A percentile compares a stretch with the other conserved stretches of the same genome.
phyloP scores from a whole-genome alignment of 1,139 yeast species.

The Lodderomyces theae region DNA sequence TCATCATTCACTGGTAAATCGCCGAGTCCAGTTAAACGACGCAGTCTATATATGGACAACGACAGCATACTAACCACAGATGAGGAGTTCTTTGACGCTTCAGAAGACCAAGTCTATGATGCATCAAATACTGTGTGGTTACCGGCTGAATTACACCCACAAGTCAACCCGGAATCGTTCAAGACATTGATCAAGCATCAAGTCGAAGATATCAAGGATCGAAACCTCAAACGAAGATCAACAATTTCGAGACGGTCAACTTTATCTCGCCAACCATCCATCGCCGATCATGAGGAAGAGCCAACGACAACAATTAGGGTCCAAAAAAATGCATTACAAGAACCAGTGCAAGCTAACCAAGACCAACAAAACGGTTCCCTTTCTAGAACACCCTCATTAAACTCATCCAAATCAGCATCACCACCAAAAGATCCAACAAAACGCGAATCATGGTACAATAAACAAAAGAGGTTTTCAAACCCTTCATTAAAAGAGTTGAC shows the following conservation, averaged over 20 bases:
- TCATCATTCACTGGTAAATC: conserved; percentile 7
- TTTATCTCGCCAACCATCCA: conserved; percentile 18
- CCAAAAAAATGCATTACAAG: not conserved
- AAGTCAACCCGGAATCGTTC: conserved; percentile 89
- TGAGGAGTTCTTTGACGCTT: conserved; percentile 26
- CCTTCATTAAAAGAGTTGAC: conserved; percentile 70
- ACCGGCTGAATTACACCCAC: conserved; percentile 92
- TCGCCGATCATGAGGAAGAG: conserved; percentile 4
- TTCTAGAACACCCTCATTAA: conserved; percentile 7
- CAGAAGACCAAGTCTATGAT: conserved; percentile 27
- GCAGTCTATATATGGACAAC: conserved; percentile 8
- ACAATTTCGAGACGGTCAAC: conserved; percentile 33
- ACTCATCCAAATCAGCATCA: conserved; percentile 14
- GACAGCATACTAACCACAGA: conserved; percentile 14
- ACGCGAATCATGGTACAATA: conserved; percentile 15
- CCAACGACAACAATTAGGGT: not conserved
- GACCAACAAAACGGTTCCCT: conserved; percentile 6
- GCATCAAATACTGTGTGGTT: conserved; percentile 69
- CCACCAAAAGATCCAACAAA: conserved; percentile 12
- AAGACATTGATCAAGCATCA: conserved; percentile 77
- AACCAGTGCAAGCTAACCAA: conserved; percentile 2
- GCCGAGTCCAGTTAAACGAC: conserved; percentile 10
- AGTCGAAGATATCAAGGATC: conserved; percentile 68
- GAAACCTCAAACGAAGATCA: conserved; percentile 20
- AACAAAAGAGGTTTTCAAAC: conserved; percentile 27